These are phyloP conservation scores for Phialophora tarda DNA, from an alignment of 2,329 filamentous ascomycete genomes.

Conservation along the genomic window DNA sequence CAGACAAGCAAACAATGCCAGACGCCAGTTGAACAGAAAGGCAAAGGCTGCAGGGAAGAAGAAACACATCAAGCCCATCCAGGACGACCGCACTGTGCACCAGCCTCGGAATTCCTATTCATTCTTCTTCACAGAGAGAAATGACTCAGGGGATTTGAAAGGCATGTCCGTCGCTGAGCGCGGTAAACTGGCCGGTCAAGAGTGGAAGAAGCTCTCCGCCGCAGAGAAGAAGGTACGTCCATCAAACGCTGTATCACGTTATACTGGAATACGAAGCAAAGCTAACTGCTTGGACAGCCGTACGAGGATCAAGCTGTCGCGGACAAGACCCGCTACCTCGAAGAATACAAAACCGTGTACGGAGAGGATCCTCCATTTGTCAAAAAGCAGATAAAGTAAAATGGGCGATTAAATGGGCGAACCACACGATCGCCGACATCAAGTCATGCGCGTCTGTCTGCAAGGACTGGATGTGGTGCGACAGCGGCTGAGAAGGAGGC, in stretches of 20 bases:
- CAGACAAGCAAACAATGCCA: conserved; percentile 63
- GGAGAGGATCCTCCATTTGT: conserved; percentile 39
- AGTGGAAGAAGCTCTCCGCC: conserved; percentile 55
- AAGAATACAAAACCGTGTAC: conserved; percentile 47
- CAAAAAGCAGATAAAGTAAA: conserved; percentile 4
- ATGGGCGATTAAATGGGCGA: not conserved
- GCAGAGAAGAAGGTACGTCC: conserved; percentile 48
- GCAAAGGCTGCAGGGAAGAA: conserved; percentile 29
- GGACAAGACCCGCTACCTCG: conserved; percentile 45
- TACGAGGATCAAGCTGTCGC: conserved; percentile 41
- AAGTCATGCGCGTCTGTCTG: not conserved
- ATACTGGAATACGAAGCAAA: not conserved
- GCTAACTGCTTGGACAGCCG: conserved; percentile 33
- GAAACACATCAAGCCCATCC: conserved; percentile 44
- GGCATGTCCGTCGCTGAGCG: conserved; percentile 51
- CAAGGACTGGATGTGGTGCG: not conserved
- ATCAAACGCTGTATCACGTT: not conserved
- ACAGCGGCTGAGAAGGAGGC: not conserved
- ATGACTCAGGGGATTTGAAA: conserved; percentile 57
- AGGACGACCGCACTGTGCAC: conserved; percentile 62
- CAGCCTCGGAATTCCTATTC: conserved; percentile 47
- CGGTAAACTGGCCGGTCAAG: conserved; percentile 49
- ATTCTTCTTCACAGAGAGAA: conserved; percentile 55
- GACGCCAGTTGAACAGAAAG: conserved; percentile 44
- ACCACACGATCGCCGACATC: not conserved